Conservation (phyloP, 2,329 filamentous ascomycete species). For the Hypocrella siamensis region DNA sequence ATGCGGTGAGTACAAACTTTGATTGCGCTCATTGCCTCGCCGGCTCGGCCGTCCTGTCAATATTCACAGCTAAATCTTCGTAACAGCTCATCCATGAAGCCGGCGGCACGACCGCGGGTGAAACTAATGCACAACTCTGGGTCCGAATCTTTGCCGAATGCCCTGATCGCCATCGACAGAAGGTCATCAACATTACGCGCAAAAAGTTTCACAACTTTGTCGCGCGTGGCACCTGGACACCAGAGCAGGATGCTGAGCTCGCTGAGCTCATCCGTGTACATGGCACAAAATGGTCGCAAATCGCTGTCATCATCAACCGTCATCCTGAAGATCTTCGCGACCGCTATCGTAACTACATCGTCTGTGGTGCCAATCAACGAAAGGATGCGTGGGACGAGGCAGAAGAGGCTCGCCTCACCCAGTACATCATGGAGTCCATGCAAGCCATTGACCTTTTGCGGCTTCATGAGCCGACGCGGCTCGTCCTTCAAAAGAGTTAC, state of each 20-base stretch:
- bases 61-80: slow-evolving; percentile 3
- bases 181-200: slow-evolving; percentile 40
- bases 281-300: slow-evolving; percentile 41
- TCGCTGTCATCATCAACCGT: slow-evolving; percentile 47
- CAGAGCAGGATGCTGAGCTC: slow-evolving; percentile 20
- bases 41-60: too few species aligned
- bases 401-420: slow-evolving; percentile 40
- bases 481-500: slow-evolving; percentile 22
- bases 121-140: slow-evolving; percentile 31
- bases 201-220: slow-evolving; percentile 51
- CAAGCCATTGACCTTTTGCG: slow-evolving; percentile 26
- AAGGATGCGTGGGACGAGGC: slow-evolving; percentile 42
- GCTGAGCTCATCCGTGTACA: slow-evolving; percentile 17
- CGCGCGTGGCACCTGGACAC: slow-evolving; percentile 30
- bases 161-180: slow-evolving; percentile 33
- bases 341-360: slow-evolving; percentile 52
- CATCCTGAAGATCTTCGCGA: slow-evolving; percentile 51
- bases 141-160: slow-evolving; percentile 27
- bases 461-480: slow-evolving; percentile 14
- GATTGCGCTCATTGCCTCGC: slow-evolving; percentile 7
- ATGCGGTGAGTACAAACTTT: slow-evolving; percentile 21
- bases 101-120: slow-evolving; percentile 18
- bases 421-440: slow-evolving; percentile 37
- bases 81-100: slow-evolving; percentile 19
- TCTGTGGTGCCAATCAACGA: slow-evolving; percentile 36